Evolutionary conservation across 208 protist genomes (phyloP).

Genomic region (Wallacemonas sp.): DNA sequence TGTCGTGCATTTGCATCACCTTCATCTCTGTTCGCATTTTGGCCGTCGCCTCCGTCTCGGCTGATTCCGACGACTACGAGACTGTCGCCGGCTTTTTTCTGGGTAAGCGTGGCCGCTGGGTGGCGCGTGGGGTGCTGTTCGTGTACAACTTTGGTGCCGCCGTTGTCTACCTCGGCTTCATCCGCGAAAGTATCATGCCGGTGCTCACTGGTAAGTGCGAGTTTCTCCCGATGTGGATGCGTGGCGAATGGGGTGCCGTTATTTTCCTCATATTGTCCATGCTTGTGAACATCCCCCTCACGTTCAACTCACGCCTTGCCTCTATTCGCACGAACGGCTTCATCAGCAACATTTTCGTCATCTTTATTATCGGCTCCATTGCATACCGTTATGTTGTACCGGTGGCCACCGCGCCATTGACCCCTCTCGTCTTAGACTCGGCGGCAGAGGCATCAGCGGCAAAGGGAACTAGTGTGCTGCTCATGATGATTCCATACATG

Average conservation of each 20-base stretch:
- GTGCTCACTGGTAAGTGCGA: constrained; percentile 41
- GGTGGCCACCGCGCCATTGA: background rate
- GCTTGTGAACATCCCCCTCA: constrained; percentile 59
- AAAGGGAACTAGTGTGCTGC: background rate
- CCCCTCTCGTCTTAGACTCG: too few relatives aligned
- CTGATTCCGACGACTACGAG: constrained; percentile 78
- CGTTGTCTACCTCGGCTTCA: constrained; percentile 74
- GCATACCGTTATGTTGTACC: constrained; percentile 68
- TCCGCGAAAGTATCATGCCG: constrained; percentile 61
- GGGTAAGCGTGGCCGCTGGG: constrained; percentile 44
- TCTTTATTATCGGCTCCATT: constrained; percentile 72
- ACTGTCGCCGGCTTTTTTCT: constrained; percentile 77
- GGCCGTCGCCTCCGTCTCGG: constrained; percentile 66
- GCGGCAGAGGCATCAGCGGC: background rate
- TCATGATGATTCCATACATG: constrained; percentile 51
- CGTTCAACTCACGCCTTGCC: constrained; percentile 76
- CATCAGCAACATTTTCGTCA: constrained; percentile 68
- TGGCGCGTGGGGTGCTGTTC: constrained; percentile 58
- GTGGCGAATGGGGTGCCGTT: constrained; percentile 38
- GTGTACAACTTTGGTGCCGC: constrained; percentile 76
- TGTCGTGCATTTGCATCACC: constrained; percentile 62
- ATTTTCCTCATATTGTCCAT: constrained; percentile 47
- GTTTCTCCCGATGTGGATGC: constrained; percentile 64
- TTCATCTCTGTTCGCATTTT: constrained; percentile 77
- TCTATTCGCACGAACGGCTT: constrained; percentile 77